phyloP scores from a whole-genome alignment of 208 protist genomes.

The Naegleria gruberi region DNA sequence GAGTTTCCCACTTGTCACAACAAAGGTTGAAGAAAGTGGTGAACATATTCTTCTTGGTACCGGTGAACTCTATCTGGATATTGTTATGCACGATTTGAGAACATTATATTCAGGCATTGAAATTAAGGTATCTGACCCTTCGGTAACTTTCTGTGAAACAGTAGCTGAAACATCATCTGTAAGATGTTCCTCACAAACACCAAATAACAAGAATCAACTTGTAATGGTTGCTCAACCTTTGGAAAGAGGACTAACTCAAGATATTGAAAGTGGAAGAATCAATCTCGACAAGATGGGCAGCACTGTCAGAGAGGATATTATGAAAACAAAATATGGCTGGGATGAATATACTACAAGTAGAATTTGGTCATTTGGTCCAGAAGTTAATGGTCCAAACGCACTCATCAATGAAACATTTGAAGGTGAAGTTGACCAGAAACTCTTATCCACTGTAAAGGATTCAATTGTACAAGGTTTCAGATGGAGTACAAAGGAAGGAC shows the following conservation, averaged over 20 bases:
- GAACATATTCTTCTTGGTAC: conserved; percentile 94
- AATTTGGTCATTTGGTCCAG: conserved; percentile 85
- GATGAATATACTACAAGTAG: conserved; percentile 85
- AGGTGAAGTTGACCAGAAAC: conserved; percentile 44
- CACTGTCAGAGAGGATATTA: not conserved
- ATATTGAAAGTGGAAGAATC: conserved; percentile 55
- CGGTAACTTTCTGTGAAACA: conserved; percentile 93
- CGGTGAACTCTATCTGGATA: conserved; percentile 98
- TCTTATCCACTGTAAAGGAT: conserved; percentile 43
- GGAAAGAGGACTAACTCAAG: conserved; percentile 63
- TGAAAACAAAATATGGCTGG: conserved; percentile 71
- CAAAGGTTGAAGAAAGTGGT: conserved; percentile 91
- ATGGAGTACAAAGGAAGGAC: conserved; percentile 84
- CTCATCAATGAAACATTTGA: conserved; percentile 93
- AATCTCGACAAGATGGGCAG: not conserved
- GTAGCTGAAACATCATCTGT: conserved; percentile 79
- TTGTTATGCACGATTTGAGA: conserved; percentile 91
- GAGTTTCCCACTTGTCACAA: conserved; percentile 72
- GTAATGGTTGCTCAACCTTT: conserved; percentile 80
- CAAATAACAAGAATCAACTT: conserved; percentile 74
- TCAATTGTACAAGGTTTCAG: conserved; percentile 74
- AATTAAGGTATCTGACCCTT: conserved; percentile 90
- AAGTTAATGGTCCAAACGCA: conserved; percentile 77
- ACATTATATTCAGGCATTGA: conserved; percentile 70
- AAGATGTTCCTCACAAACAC: conserved; percentile 70